Evolutionary conservation across 2,329 filamentous ascomycete genomes (phyloP).

Genomic region (Didymella pinodella): DNA sequence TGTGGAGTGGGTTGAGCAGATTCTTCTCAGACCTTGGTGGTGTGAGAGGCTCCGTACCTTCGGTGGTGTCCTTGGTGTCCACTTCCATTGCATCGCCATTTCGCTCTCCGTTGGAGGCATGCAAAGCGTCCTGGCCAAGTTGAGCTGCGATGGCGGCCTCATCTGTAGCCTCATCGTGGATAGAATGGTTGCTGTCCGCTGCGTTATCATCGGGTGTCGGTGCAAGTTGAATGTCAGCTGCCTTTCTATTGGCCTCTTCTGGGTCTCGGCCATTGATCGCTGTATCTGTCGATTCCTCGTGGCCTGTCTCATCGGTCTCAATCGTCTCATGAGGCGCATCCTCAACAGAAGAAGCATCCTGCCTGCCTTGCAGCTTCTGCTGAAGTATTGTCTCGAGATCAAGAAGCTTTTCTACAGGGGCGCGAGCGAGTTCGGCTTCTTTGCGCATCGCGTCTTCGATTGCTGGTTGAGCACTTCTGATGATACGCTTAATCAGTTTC

Average conservation of each 20-base stretch:
- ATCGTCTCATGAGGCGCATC: conserved; percentile 35
- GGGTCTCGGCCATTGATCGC: conserved; percentile 24
- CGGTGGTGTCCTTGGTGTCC: conserved; percentile 27
- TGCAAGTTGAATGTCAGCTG: conserved; percentile 40
- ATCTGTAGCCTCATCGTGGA: conserved; percentile 45
- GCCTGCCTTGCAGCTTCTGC: conserved; percentile 64
- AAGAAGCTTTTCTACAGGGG: conserved; percentile 73
- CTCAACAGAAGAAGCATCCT: conserved; percentile 46
- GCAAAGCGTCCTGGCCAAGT: conserved; percentile 41
- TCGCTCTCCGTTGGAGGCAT: conserved; percentile 26
- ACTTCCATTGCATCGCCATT: conserved; percentile 33
- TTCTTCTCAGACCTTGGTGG: conserved; percentile 67
- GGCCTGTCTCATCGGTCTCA: conserved; percentile 25
- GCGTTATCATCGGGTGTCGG: conserved; percentile 48
- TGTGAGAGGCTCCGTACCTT: conserved; percentile 63
- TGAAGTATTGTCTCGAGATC: conserved; percentile 79
- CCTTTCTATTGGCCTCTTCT: conserved; percentile 27
- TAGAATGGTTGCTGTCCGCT: conserved; percentile 36
- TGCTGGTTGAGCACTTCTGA: conserved; percentile 80
- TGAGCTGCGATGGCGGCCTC: conserved; percentile 49
- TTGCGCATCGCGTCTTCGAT: conserved; percentile 78
- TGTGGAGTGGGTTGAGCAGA: conserved; percentile 54
- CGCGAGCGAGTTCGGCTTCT: conserved; percentile 80
- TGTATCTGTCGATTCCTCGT: conserved; percentile 24
- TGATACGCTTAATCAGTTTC: conserved; percentile 86